Base-by-base conservation (phyloP, 371 early-diverging fungal species). In the Mucor sp. region DNA sequence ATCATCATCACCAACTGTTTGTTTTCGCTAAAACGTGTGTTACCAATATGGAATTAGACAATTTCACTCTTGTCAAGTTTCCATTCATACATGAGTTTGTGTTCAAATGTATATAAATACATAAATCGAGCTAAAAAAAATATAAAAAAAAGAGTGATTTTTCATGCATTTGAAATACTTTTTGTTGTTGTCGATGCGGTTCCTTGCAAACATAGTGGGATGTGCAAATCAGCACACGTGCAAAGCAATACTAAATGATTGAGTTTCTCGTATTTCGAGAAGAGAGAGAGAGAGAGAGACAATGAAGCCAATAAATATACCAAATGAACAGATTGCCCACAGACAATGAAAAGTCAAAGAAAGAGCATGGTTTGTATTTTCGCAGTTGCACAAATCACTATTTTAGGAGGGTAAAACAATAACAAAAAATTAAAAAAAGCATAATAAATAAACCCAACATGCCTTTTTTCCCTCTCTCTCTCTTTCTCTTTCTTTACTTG, bases 371-470 rank as follows among this genome's bases (percentile, higher is more conserved):
- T 33, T 58, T 64, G 17, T 37, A 21, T 67, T 39, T 63, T 56
- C 14, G 17, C 3, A 43, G 63, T 68, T 41, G 63, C 59, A 63
- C 68, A 15, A 43, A 39, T 60, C 47, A 60, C 60, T 30, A 50
- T 32, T 55, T 69, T 50, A 56, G 65, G 62, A 65, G 39, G 33
- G n/a, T 70, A 57, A 56, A 43, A 70, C 62, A 65, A 70, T 50
- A 66, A 70, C 60, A 62, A 63, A 61, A 33, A 61, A 43, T 7
- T 41, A 55, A 56, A 25, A 33, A 61, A 60, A 39, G 33, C 65
- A 69, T 63, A 59, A 47, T 43, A 57, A 58, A 28, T 59, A 47
- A 47, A 50, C 48, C 23, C 35, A 58, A 60, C 21, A 53, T 57
- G 28, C 7, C 19, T 19, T 48, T 3, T 56, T 32, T 33, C 48